Evolutionary conservation across 2,329 filamentous ascomycete species (phyloP), one percentile per base, ranked within the genome.

Genomic region (Dothiorella sarmentorum): DNA sequence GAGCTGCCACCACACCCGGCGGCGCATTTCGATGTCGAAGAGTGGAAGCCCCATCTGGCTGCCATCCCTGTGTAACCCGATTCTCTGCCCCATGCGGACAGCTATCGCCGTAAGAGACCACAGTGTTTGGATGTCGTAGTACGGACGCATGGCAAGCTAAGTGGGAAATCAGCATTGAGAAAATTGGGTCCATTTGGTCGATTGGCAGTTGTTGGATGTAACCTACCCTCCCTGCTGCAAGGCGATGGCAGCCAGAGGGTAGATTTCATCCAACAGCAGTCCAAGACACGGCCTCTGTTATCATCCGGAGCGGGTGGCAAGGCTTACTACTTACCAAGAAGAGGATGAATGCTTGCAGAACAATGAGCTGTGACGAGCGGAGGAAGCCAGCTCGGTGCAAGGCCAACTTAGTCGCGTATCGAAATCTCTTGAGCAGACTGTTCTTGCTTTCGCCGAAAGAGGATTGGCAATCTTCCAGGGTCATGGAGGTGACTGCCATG

Each of bases 351-450:
- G 86, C 87, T 70, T 90, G 87, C 22, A 91, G 71, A 3, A 87
- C 79, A 52, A 83, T 80, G 7, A 88, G 67, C 60, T 90, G 86
- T 1, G 83, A 82, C 11, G 83, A 83, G 26, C 84, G 80, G 73
- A 91, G 82, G 63, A 90, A 87, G 9, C 82, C 81, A 1, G 84
- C 85, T 62, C 86, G 86, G 33, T 86, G 76, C 18, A 91, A 75
- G 1, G 87, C 85, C 63, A 88, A 83, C 62, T 88, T 85, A 2
- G 82, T 75, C 1, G 81, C 86, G 18, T 77, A 74, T 56, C 85
- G 80, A 62, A 82, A 87, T 57, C 78, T 80, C 33, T 69, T 71
- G 15, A 82, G 68, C 24, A 87, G 72, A 22, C 78, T 68, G 15
- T 73, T 63, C 68, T 82, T 85, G 2, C 80, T 69, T 60, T 84